phyloP scores from a whole-genome alignment of 345 rosid genomes.

The Salix suchowensis region DNA sequence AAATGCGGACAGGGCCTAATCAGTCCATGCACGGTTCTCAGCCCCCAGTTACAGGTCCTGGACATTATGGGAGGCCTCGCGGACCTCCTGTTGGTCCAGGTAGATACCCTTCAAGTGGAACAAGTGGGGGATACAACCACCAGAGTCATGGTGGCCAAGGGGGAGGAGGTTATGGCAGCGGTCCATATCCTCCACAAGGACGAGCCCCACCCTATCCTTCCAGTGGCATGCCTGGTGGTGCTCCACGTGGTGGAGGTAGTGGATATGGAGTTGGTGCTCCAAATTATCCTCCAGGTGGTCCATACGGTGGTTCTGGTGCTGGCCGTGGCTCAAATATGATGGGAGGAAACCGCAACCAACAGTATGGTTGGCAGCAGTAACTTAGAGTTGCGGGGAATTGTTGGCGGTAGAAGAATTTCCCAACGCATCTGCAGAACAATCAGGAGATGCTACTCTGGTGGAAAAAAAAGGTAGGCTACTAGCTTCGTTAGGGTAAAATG shows the following conservation, averaged over 20 bases:
- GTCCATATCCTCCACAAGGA: conserved; percentile 79
- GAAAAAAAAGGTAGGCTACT: no score
- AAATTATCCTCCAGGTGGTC: conserved; percentile 69
- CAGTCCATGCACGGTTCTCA: conserved; percentile 58
- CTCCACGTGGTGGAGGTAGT: conserved; percentile 63
- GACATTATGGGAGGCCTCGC: conserved; percentile 65
- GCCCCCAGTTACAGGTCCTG: conserved; percentile 66
- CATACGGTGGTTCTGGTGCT: conserved; percentile 59
- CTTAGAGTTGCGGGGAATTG: background rate
- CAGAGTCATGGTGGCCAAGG: conserved; percentile 48
- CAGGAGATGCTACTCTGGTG: no score
- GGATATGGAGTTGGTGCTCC: conserved; percentile 71
- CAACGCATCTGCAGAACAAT: no score
- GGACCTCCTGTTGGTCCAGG: conserved; percentile 75
- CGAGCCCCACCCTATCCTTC: conserved; percentile 69
- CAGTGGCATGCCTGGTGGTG: conserved; percentile 51
- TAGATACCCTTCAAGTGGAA: conserved; percentile 63
- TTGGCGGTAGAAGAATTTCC: no score
- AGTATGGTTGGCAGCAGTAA: conserved; percentile 69
- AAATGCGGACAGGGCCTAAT: conserved; percentile 48
- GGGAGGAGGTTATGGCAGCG: conserved; percentile 63
- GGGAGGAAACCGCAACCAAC: conserved; percentile 84
- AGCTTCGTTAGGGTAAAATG: no score
- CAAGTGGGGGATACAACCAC: conserved; percentile 49
- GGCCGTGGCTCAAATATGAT: conserved; percentile 81